phyloP scores from a whole-genome alignment of 2,329 filamentous ascomycete species.

The Aspergillus sp. region DNA sequence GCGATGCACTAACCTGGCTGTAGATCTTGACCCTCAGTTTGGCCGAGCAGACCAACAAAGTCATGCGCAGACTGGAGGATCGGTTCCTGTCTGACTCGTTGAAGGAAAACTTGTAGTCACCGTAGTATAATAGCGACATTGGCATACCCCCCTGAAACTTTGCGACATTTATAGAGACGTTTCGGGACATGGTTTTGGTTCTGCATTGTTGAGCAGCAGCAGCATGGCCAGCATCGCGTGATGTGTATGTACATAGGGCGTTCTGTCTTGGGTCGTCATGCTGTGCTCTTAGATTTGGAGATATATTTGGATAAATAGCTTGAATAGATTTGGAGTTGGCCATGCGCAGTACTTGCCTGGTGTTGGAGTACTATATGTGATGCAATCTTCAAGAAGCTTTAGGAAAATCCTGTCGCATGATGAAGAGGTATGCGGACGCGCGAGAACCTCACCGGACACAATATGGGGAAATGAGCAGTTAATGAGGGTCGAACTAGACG shows the following conservation, averaged over 20 bases:
- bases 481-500: background rate
- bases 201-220: background rate
- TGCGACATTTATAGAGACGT: conserved; percentile 3
- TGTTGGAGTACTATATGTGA: background rate
- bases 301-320: conserved; percentile 18
- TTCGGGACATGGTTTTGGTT: conserved; percentile 1
- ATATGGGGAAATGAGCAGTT: background rate
- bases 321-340: conserved; percentile 1
- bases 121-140: background rate
- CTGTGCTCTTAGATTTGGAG: conserved; percentile 13
- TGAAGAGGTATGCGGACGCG: background rate
- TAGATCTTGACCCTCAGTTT: conserved; percentile 85
- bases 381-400: background rate
- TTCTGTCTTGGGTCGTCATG: conserved; percentile 17
- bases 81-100: conserved; percentile 52
- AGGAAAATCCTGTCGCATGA: too few species aligned
- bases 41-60: conserved; percentile 95
- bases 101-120: conserved; percentile 49
- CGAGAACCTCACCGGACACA: background rate
- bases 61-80: conserved; percentile 77
- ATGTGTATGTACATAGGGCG: conserved; percentile 24
- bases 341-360: background rate
- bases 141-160: background rate
- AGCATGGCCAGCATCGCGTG: conserved; percentile 10
- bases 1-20: conserved; percentile 23